Evolutionary conservation across 345 rosid species (phyloP), one percentile per base, ranked within the genome.

Genomic region (Salix udensis): DNA sequence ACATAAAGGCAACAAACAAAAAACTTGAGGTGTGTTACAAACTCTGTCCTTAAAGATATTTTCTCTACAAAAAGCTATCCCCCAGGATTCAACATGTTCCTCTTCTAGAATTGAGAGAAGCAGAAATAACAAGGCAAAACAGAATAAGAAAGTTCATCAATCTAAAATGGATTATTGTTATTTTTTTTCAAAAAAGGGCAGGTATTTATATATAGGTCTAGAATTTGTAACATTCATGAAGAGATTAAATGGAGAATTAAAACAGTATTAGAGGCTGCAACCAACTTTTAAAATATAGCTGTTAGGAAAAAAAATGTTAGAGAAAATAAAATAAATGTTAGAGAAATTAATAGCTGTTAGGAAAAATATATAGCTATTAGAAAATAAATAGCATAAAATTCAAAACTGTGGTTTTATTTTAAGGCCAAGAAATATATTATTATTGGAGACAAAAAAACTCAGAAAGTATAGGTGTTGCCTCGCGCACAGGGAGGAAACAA

Each of bases 401-500:
- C 12, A 8, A 8, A 39, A 1, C 2, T 39, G 0, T 8, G 2
- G 0, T 9, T 40, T 40, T 2, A 39, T 9, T 9, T 39, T 39
- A 39, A 39, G 42, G 0, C 2, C 2, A 8, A 39, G 7, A 39
- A 8, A 8, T 40, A 9, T 2, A 40, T 40, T 40, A 40, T 40
- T 9, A 9, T 8, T 0, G 2, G 2, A 9, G 2, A 40, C 34
- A 8, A 40, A 40, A 40, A 40, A 9, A 1, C 0, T 9, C 2
- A 40, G 0, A 39, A 40, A 40, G 0, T 9, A 40, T 40, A 40
- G 2, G 12, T 40, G 10, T 40, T 40, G 2, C 12, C 2, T 39
- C 0, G 42, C 0, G 40, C 40, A 0, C 0, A 1, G 2, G 2
- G 11, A 8, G 42, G 10, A 39, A 37, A 31, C 0, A 0, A 39